phyloP scores from a whole-genome alignment of 306 rosid species.

The Comarum palustre region DNA sequence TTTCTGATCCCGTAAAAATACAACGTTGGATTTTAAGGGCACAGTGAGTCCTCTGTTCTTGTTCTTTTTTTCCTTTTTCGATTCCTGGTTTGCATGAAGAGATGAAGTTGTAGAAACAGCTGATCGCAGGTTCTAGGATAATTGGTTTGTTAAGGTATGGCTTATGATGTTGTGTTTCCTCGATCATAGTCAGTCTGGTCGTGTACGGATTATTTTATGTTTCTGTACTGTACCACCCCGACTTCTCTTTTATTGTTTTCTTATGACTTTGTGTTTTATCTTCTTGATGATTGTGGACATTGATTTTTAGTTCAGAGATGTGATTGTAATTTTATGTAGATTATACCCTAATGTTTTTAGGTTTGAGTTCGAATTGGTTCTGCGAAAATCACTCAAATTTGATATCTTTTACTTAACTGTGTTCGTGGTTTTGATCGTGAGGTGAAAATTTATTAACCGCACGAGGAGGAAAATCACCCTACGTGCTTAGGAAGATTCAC shows the following conservation, averaged over 20 bases:
- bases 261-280: not conserved
- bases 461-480: not conserved
- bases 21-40: not conserved
- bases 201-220: not conserved
- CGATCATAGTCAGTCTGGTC: not conserved
- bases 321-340: not conserved
- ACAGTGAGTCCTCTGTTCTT: not conserved
- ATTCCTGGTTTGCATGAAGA: not conserved
- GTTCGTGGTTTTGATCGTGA: not conserved
- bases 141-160: not conserved
- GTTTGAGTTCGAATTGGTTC: not conserved
- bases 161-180: not conserved
- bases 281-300: not conserved
- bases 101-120: conserved; percentile 1
- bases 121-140: not conserved
- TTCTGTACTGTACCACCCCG: not conserved
- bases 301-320: not conserved
- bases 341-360: not conserved
- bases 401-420: not conserved
- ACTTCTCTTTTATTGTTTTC: not conserved
- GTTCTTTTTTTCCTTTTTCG: not conserved
- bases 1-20: not conserved
- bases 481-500: not conserved
- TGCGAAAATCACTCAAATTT: not conserved
- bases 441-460: not conserved